A percentile compares a stretch with the other conserved stretches of the same genome.
phyloP scores from a whole-genome alignment of 192 early-diverging fungal species.

The Podila epicladia region DNA sequence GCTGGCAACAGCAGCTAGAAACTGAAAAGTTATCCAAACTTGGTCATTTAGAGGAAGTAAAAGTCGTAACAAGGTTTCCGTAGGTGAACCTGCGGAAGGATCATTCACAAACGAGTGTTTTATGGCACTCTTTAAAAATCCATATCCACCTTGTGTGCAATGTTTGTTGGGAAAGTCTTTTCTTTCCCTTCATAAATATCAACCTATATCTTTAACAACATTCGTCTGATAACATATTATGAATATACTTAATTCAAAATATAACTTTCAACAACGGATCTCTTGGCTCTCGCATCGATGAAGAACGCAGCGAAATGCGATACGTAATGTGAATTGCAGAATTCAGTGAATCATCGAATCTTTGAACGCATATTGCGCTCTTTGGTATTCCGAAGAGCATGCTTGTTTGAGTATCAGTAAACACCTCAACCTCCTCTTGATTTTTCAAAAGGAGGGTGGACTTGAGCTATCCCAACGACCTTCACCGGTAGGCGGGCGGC shows the following conservation, averaged over 20 bases:
- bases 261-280: conserved; percentile 74
- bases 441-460: conserved; percentile 29
- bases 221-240: conserved; percentile 36
- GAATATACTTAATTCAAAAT: conserved; percentile 38
- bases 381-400: conserved; percentile 59
- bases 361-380: conserved; percentile 75
- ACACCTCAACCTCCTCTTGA: conserved; percentile 27
- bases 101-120: conserved; percentile 57
- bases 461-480: conserved; percentile 41
- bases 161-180: background rate
- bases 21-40: conserved; percentile 80
- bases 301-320: conserved; percentile 84
- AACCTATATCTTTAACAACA: conserved; percentile 7
- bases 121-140: conserved; percentile 38
- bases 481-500: conserved; percentile 5
- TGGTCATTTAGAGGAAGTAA: conserved; percentile 91
- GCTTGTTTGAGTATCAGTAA: conserved; percentile 68
- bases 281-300: conserved; percentile 78
- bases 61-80: conserved; percentile 86
- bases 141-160: conserved; percentile 34
- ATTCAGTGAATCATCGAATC: conserved; percentile 73
- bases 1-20: conserved; percentile 58
- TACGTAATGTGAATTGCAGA: conserved; percentile 76
- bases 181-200: conserved; percentile 1
- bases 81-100: conserved; percentile 81